Evolutionary conservation across 176 grass and related monocot genomes (phyloP).

Genomic region (Triticum turgidum): DNA sequence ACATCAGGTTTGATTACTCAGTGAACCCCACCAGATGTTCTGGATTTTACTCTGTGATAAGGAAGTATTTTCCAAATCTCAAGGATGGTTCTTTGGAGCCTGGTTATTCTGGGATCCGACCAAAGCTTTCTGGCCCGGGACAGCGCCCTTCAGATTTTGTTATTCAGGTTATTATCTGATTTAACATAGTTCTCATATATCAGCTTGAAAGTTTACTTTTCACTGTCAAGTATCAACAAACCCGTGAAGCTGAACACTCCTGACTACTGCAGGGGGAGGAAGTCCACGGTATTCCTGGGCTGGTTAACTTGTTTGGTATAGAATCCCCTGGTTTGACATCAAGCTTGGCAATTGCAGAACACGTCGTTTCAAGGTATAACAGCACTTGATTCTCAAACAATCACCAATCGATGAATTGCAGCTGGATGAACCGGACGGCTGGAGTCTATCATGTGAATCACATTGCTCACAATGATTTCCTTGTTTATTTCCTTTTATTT

Average conservation of each 20-base stretch:
- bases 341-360: slow-evolving; percentile 78
- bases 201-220: background rate
- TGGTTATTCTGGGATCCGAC: slow-evolving; percentile 92
- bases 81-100: slow-evolving; percentile 79
- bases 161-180: slow-evolving; percentile 61
- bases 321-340: slow-evolving; percentile 94
- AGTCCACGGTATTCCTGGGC: slow-evolving; percentile 66
- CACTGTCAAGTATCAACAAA: background rate
- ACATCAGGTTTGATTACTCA: slow-evolving; percentile 78
- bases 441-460: background rate
- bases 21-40: slow-evolving; percentile 55
- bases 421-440: background rate
- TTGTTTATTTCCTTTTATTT: background rate
- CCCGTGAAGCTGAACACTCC: background rate
- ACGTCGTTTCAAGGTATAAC: slow-evolving; percentile 48
- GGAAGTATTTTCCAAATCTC: slow-evolving; percentile 92
- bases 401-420: background rate
- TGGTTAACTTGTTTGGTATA: slow-evolving; percentile 90
- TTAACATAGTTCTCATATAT: slow-evolving; percentile 8
- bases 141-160: slow-evolving; percentile 67
- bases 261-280: slow-evolving; percentile 64
- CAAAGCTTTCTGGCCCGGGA: slow-evolving; percentile 71
- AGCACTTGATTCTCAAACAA: background rate
- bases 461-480: background rate
- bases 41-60: slow-evolving; percentile 81